Percentiles rank a stretch among this genome's conserved stretches.
These are phyloP conservation scores for Mycena galericulata DNA, from an alignment of 768 basidiomycete species.

Conservation along the genomic window DNA sequence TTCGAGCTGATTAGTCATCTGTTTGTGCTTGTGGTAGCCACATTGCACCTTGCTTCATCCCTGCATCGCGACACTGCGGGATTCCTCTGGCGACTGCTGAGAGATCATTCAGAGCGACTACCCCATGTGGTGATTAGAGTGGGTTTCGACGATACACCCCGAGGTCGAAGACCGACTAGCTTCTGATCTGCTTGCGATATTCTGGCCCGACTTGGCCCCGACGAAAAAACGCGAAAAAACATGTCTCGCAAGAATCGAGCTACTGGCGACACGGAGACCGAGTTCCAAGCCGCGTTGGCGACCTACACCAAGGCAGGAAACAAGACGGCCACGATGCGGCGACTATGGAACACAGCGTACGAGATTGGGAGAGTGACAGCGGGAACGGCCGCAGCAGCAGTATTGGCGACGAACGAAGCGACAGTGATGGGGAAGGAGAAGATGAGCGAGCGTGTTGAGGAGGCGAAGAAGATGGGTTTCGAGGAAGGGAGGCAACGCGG, in stretches of 20 bases:
- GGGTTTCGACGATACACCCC: neutral
- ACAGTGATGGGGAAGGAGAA: neutral
- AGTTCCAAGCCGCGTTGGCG: constrained; percentile 5
- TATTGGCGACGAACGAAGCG: neutral
- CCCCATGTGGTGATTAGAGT: constrained; percentile 1
- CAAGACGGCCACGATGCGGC: neutral
- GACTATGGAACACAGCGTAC: neutral
- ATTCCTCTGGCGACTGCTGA: no score
- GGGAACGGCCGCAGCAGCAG: neutral
- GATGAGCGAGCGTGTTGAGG: neutral
- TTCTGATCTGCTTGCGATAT: neutral
- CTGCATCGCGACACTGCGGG: no score
- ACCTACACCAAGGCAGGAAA: no score
- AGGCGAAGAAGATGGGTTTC: neutral
- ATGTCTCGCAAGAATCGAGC: neutral
- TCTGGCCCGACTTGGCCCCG: constrained; percentile 9
- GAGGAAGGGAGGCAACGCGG: neutral
- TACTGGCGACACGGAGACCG: neutral
- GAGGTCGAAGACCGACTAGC: neutral
- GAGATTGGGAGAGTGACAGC: neutral
- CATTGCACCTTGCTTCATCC: no score
- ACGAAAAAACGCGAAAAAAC: constrained; percentile 9
- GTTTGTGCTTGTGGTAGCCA: no score
- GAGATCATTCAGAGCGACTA: no score
- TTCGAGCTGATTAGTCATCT: no score